phyloP scores from a whole-genome alignment of 345 rosid genomes.

The Orychophragmus violaceus region DNA sequence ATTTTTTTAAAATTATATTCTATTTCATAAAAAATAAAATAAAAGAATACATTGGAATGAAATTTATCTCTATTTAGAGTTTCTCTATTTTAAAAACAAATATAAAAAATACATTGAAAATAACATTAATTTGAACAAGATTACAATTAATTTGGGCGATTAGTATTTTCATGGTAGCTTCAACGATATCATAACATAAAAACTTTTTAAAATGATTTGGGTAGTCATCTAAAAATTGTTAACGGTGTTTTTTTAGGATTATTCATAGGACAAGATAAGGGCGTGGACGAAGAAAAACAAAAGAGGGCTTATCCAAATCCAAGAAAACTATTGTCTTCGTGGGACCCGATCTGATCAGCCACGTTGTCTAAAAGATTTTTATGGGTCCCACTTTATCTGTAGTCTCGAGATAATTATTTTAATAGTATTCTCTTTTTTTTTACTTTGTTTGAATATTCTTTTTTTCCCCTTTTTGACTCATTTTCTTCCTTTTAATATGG shows the following conservation, averaged over 20 bases:
- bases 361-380: conserved; percentile 27
- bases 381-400: conserved; percentile 34
- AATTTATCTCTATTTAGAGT: no score
- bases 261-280: conserved; percentile 22
- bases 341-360: conserved; percentile 32
- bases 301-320: conserved; percentile 21
- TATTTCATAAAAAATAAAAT: no score
- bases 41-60: no score
- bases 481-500: not conserved
- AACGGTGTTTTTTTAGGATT: not conserved
- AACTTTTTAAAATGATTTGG: not conserved
- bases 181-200: not conserved
- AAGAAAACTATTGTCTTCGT: conserved; percentile 12
- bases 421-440: not conserved
- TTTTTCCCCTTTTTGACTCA: conserved; percentile 1
- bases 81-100: no score
- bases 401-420: conserved; percentile 5
- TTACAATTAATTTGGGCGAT: not conserved
- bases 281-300: not conserved
- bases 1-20: no score
- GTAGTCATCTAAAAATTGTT: no score
- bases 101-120: no score
- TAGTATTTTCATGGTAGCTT: not conserved
- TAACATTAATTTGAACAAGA: not conserved
- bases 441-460: conserved; percentile 3